Evolutionary conservation across 495 filamentous ascomycete species (phyloP), one percentile per base, ranked within the genome.

Genomic region (Trichoderma orchidacearum): DNA sequence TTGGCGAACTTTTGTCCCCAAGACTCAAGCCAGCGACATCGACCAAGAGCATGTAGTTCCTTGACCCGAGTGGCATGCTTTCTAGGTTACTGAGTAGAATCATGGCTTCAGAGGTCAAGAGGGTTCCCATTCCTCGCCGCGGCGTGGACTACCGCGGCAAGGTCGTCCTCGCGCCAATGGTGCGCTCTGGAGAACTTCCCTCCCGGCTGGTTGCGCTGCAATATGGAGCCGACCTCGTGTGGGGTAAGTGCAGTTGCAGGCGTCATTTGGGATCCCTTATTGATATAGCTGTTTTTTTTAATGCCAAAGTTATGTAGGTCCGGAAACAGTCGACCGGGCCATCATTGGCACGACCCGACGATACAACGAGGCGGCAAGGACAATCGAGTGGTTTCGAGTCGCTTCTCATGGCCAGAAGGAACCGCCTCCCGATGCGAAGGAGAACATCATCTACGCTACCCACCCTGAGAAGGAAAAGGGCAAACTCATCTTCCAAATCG

Each of bases 161-260:
- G 70, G 69, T 96, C 58, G 94, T 96, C 30, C 84, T 99, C 30
- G 93, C 93, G 25, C 93, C 93, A 35, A 98, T 98, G 93, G 93
- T 98, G 25, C 85, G 93, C 34, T 91, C 87, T 27, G 94, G 94
- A 61, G 93, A 99, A 72, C 75, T 96, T 17, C 94, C 94, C 4
- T 90, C 86, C 8, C 84, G 93, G 15, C 79, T 98, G 1, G 66
- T 91, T 3, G 86, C 93, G 6, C 80, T 98, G 18, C 84, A 94
- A 62, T 97, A 98, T 66, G 93, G 93, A 50, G 94, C 94, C 41
- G 93, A 97, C 66, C 79, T 97, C 13, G 93, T 97, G 57, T 98
- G 92, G 93, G 92, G 86, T 84, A 60, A 45, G 68, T 68, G 18
- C 25, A 30, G 29, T 11, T 25, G 11, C 13, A 28, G 41, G 6